These are phyloP conservation scores for Tuber brumale DNA, from an alignment of 495 filamentous ascomycete genomes.

Conservation along the genomic window DNA sequence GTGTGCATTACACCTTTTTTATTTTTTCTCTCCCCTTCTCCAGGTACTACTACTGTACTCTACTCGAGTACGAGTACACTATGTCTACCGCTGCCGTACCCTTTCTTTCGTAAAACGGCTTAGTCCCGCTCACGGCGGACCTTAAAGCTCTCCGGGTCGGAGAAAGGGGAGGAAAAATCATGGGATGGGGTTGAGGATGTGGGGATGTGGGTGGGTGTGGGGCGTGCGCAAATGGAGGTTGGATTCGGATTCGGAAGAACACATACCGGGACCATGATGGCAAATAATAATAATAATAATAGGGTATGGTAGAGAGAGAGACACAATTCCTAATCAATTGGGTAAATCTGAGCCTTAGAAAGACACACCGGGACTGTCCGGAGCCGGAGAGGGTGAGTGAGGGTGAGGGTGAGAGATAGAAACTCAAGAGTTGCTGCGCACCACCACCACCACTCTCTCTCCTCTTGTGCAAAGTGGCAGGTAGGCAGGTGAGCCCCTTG, in stretches of 20 bases:
- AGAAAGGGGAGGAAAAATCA: background rate
- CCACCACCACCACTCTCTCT: background rate
- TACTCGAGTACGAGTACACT: background rate
- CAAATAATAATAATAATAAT: background rate
- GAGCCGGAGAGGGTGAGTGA: constrained; percentile 23
- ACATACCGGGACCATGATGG: background rate
- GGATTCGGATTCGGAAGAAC: background rate
- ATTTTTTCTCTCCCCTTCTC: background rate
- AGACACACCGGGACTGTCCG: constrained; percentile 29
- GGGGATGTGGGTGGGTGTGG: background rate
- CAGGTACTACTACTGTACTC: background rate
- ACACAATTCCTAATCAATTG: constrained; percentile 32
- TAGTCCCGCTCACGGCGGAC: background rate
- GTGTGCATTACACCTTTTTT: background rate
- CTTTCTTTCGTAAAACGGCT: background rate
- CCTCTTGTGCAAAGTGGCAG: background rate
- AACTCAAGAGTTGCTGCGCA: background rate
- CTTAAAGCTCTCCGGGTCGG: background rate
- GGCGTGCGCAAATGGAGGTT: background rate
- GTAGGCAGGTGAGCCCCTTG: background rate
- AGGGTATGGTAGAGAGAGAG: background rate
- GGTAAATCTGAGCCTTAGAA: constrained; percentile 21
- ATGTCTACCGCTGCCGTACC: background rate
- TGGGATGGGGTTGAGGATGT: background rate
- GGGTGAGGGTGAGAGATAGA: constrained; percentile 8